Base-by-base conservation (phyloP, 768 basidiomycete species). In the Hemileccinum impolitum region DNA sequence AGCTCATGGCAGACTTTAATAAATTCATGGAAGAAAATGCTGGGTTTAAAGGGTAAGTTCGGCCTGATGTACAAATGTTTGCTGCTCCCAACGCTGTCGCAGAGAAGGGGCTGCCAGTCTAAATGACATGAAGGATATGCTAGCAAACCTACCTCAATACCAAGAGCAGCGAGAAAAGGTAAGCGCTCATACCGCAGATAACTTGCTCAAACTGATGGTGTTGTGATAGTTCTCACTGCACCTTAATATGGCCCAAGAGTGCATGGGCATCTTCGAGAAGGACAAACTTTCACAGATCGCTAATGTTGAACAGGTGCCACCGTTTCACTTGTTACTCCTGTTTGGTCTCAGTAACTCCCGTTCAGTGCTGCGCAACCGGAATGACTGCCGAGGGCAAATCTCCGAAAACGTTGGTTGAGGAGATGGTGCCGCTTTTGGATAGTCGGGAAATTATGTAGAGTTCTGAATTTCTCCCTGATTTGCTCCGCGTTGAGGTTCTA, bases 101-200 rank as follows among this genome's bases (percentile, higher is more conserved):
- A 86, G 87, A 23, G 82, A 90, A 58, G 84, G 87, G 38, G 90
- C 88, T 9, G 87, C 90, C 40, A 94, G 82, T 59, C 67, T 99
- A 40, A 95, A 94, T 61, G 95, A 97, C 69, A 94, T 99, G 90
- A 97, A 96, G 69, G 96, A 99, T 62, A 96, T 98, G 95, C 75
- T 99, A 30, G 96, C 96, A 28, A 91, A 75, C 62, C 66, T 99
- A 52, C 94, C 94, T 2, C 92, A 96, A 68, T 96, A 89, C 59
- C 90, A 94, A 70, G 94, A 96, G 55, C 89, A 92, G 57, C 80
- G 95, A 48, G 94, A 99, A 66, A 94, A 93, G 81, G 93, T 87
- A 32, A 17, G 69, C 51, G 14, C 17, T 12, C 26, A 30, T 47
- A 23, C 17, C 17, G 14, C 43, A n/a, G 26, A 45, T n/a, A 21